Conservation (phyloP, 345 rosid genomes). For the Linum lewisii region DNA sequence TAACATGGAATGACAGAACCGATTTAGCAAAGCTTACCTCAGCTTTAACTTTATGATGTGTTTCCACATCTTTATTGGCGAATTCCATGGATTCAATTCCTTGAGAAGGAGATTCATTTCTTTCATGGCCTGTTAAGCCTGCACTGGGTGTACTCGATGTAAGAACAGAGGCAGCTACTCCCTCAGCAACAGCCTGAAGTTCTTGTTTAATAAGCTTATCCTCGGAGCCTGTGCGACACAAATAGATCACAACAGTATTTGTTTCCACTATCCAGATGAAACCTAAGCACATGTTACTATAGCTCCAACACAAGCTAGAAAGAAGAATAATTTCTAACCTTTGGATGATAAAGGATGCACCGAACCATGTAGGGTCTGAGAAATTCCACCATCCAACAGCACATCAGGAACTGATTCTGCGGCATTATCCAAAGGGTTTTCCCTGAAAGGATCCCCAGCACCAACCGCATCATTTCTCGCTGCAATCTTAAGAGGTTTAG, state of each 20-base stretch:
- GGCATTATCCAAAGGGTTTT: constrained; percentile 20
- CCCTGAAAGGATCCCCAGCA: constrained; percentile 33
- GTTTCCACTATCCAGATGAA: background rate
- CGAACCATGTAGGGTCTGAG: constrained; percentile 17
- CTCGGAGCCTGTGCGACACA: constrained; percentile 20
- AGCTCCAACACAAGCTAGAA: background rate
- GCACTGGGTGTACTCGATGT: constrained; percentile 27
- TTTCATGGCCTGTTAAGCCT: constrained; percentile 18
- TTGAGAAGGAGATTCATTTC: constrained; percentile 20
- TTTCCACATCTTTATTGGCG: constrained; percentile 21
- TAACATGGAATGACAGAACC: background rate
- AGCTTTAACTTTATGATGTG: constrained; percentile 30
- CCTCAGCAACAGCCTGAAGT: constrained; percentile 63
- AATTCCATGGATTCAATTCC: constrained; percentile 20
- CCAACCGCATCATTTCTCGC: constrained; percentile 28
- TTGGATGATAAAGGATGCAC: constrained; percentile 28
- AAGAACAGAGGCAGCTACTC: constrained; percentile 53
- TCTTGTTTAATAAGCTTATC: constrained; percentile 58
- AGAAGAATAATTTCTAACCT: constrained; percentile 26
- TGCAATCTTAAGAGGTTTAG: constrained; percentile 44
- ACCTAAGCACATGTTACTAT: background rate
- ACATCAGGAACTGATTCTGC: constrained; percentile 21
- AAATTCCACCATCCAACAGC: constrained; percentile 23
- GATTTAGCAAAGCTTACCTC: constrained; percentile 35
- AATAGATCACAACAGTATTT: background rate